phyloP scores from a whole-genome alignment of 2,329 filamentous ascomycete genomes.

The Calonectria multiphialidica region DNA sequence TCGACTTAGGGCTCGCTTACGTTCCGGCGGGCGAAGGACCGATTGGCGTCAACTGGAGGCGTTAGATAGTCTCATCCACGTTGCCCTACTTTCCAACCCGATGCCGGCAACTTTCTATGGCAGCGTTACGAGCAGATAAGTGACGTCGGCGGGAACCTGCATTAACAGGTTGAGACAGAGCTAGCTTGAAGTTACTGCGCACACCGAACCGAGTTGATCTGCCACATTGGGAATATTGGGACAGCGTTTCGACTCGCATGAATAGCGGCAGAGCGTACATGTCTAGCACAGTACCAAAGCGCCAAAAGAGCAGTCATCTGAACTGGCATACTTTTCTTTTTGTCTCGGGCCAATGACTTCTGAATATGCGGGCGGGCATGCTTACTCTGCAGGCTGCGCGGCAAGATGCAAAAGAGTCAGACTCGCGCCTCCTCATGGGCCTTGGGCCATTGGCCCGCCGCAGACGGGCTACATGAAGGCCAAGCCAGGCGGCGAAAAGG shows the following conservation, averaged over 20 bases:
- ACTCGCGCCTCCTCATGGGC: neutral
- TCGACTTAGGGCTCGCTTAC: neutral
- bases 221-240: neutral
- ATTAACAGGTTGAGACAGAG: neutral
- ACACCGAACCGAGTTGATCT: neutral
- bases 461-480: neutral
- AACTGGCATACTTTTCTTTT: neutral
- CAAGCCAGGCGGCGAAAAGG: neutral
- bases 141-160: neutral
- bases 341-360: neutral
- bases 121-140: neutral
- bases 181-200: neutral
- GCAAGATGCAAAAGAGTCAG: slow-evolving; percentile 3
- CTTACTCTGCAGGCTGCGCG: neutral
- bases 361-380: neutral
- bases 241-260: slow-evolving; percentile 18
- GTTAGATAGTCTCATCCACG: neutral
- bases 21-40: neutral
- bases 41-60: neutral
- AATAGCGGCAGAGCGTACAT: neutral
- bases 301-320: neutral
- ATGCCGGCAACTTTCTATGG: neutral
- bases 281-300: neutral
- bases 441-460: neutral
- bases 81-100: neutral